phyloP scores from a whole-genome alignment of 768 basidiomycete species.

The Panaeolus cyanescens region DNA sequence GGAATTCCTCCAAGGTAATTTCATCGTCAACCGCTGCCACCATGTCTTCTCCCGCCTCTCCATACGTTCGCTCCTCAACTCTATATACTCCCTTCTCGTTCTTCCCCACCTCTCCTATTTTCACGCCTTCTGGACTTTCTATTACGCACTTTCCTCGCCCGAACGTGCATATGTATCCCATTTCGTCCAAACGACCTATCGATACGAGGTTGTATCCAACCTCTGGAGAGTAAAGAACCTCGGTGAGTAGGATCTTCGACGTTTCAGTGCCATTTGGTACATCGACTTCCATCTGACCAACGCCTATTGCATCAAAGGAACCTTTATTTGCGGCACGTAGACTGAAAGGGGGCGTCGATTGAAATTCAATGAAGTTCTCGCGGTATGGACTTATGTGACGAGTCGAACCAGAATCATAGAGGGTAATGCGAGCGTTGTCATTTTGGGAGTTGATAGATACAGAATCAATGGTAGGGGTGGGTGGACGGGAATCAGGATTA shows the following conservation, averaged over 20 bases:
- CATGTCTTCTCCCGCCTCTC: conserved; percentile 20
- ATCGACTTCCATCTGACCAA: conserved; percentile 28
- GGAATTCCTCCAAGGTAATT: conserved; percentile 27
- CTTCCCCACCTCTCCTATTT: conserved; percentile 23
- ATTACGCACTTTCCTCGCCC: conserved; percentile 27
- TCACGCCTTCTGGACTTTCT: conserved; percentile 11
- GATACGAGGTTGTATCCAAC: conserved; percentile 39
- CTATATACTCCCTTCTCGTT: conserved; percentile 23
- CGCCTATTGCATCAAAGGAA: conserved; percentile 28
- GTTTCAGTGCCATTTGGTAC: conserved; percentile 30
- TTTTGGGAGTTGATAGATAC: no score
- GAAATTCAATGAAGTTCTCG: conserved; percentile 23
- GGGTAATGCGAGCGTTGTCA: no score
- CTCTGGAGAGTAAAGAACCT: conserved; percentile 38
- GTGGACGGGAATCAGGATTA: no score
- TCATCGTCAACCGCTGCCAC: conserved; percentile 18
- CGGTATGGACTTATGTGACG: conserved; percentile 30
- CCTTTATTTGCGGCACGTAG: conserved; percentile 32
- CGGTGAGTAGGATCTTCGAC: conserved; percentile 24
- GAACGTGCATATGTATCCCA: conserved; percentile 27
- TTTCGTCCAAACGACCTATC: conserved; percentile 31
- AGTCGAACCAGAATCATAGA: conserved; percentile 30
- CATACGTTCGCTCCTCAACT: no score
- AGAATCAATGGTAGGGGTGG: no score
- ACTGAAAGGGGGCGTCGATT: conserved; percentile 21